phyloP scores from a whole-genome alignment of 208 protist genomes.

The Naegleria fowleri region DNA sequence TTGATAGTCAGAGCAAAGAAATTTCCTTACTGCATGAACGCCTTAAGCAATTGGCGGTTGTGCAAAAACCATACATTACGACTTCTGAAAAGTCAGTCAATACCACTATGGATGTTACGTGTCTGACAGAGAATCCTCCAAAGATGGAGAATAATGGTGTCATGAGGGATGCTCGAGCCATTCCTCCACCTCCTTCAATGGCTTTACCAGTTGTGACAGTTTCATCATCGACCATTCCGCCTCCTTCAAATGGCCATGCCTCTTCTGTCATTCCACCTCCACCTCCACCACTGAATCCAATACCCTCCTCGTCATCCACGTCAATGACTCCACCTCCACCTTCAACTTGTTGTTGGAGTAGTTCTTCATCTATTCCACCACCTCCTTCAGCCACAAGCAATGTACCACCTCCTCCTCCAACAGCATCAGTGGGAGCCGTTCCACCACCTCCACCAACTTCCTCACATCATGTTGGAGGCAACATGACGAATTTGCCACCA shows the following conservation, averaged over 20 bases:
- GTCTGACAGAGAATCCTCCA: not conserved
- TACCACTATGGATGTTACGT: too few species aligned
- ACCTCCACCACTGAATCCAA: not conserved
- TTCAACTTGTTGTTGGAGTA: not conserved
- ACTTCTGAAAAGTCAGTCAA: too few species aligned
- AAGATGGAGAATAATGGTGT: too few species aligned
- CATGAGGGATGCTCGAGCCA: not conserved
- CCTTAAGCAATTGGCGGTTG: not conserved
- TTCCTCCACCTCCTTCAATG: not conserved
- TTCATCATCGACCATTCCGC: too few species aligned
- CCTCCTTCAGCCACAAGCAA: not conserved
- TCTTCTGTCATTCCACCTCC: not conserved
- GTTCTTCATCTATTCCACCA: not conserved
- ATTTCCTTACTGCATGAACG: not conserved
- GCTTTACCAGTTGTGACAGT: too few species aligned
- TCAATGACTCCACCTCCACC: not conserved
- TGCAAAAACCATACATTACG: too few species aligned
- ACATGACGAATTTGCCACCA: too few species aligned
- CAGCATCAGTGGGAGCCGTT: not conserved
- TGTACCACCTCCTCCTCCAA: not conserved
- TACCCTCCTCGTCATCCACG: not conserved
- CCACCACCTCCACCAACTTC: not conserved
- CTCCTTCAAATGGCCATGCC: not conserved
- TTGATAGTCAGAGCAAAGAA: not conserved
- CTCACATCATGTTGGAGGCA: not conserved